These are phyloP conservation scores for Chlorencoelia australis DNA, from an alignment of 2,329 filamentous ascomycete genomes.

Conservation along the genomic window DNA sequence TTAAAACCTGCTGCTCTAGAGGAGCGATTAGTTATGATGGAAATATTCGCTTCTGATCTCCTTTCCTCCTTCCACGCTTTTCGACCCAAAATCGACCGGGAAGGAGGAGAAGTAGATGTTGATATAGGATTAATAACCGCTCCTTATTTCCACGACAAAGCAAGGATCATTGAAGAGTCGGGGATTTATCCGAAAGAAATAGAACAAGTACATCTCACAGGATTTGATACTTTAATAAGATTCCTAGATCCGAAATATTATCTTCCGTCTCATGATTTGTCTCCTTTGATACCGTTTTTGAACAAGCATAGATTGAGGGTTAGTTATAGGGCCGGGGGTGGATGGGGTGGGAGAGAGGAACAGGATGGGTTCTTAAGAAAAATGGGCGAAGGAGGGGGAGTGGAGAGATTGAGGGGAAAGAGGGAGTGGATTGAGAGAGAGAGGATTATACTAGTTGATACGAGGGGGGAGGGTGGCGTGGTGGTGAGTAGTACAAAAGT, in stretches of 20 bases:
- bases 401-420: conserved; percentile 40
- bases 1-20: conserved; percentile 59
- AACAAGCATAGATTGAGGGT: conserved; percentile 50
- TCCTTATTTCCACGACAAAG: conserved; percentile 69
- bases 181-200: conserved; percentile 29
- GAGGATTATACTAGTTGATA: conserved; percentile 50
- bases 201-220: conserved; percentile 59
- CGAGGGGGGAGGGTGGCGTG: conserved; percentile 30
- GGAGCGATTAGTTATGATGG: conserved; percentile 62
- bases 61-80: conserved; percentile 1
- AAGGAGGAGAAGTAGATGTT: conserved; percentile 14
- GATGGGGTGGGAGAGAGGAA: conserved; percentile 46
- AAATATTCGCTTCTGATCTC: conserved; percentile 50
- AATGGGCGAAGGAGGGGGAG: conserved; percentile 33
- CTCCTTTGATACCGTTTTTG: conserved; percentile 54
- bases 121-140: conserved; percentile 63
- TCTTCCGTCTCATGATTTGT: conserved; percentile 37
- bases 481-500: conserved; percentile 52
- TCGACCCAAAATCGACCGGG: neutral
- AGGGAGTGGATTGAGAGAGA: conserved; percentile 42
- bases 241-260: conserved; percentile 69
- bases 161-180: conserved; percentile 41
- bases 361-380: conserved; percentile 48
- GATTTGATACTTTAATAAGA: conserved; percentile 67
- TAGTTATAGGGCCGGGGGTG: conserved; percentile 49